Evolutionary conservation across 768 basidiomycete species (phyloP).

Genomic region (Peribolospora baueri): DNA sequence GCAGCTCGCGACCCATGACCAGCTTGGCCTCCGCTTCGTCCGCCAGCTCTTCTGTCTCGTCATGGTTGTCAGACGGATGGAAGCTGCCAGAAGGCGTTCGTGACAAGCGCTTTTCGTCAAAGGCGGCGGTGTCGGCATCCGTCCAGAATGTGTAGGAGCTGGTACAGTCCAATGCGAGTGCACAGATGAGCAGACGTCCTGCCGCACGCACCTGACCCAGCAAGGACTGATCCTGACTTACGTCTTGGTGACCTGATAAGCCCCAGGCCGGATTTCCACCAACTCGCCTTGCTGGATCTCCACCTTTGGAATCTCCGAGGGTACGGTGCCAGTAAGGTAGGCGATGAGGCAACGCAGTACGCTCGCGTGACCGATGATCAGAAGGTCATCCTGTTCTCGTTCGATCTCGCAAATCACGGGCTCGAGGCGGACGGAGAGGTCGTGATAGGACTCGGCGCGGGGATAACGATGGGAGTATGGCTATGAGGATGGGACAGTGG

Average conservation of each 20-base stretch:
- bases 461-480: constrained; percentile 34
- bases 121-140: no score
- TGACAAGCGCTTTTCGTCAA: no score
- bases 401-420: constrained; percentile 59
- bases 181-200: no score
- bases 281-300: constrained; percentile 90
- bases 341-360: constrained; percentile 68
- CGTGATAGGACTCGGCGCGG: constrained; percentile 50
- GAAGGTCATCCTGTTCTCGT: constrained; percentile 71
- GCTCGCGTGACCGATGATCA: constrained; percentile 85
- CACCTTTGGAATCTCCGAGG: constrained; percentile 88
- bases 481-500: not conserved
- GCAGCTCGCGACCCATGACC: no score
- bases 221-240: no score
- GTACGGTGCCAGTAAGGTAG: constrained; percentile 47
- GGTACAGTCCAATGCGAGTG: no score
- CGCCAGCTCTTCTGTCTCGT: no score
- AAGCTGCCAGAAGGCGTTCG: no score
- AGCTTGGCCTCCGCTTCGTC: no score
- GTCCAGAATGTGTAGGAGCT: no score
- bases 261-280: constrained; percentile 33
- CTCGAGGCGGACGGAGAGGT: constrained; percentile 29
- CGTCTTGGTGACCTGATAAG: constrained; percentile 2
- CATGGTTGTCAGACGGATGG: no score
- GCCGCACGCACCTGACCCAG: no score